Evolutionary conservation across 176 grass and related monocot species (phyloP), one percentile per base, ranked within the genome.

Genomic region (Musa acuminata): DNA sequence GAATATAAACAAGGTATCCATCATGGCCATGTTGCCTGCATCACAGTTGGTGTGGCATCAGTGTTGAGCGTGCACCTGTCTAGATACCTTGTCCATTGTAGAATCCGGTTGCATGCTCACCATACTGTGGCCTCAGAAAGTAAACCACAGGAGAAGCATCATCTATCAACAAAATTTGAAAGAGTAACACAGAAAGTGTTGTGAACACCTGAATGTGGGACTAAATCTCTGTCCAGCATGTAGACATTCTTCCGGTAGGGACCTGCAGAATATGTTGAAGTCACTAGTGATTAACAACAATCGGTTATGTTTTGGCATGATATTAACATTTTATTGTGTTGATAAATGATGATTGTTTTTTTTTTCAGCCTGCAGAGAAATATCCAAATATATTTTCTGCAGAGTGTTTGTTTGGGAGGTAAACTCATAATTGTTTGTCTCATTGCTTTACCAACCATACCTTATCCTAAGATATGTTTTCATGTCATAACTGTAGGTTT

Each of bases 361-460:
- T n/a, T 80, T 49, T 71, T 67, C 79, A 91, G 85, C 88, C 88
- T 75, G 88, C 82, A 75, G 82, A 87, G 72, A 91, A 91, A 84
- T 91, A 91, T 71, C 88, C 88, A 87, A 27, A 65, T n/a, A 59
- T 87, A 80, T 87, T 91, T 78, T 82, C 88, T 17, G 72, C 71
- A 19, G 81, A 82, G 0, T 87, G 84, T 64, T 80, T 91, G 81
- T 91, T 91, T 51, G 88, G 88, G 62, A 91, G 82, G 88, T 84
- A 82, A 83, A 52, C 26, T 71, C 76, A 53, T 74, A 11, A 52
- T 73, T 22, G 67, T n/a, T 59, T 24, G 49, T 27, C 24, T 11
- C 58, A 52, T 67, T 51, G 72, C 54, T 62, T 20, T 68, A 55
- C 9, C 35, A 71, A 24, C 27, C 19, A 10, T 13, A 76, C 72